These are phyloP conservation scores for Harringtonia lauricola DNA, from an alignment of 2,329 filamentous ascomycete species.

Conservation along the genomic window DNA sequence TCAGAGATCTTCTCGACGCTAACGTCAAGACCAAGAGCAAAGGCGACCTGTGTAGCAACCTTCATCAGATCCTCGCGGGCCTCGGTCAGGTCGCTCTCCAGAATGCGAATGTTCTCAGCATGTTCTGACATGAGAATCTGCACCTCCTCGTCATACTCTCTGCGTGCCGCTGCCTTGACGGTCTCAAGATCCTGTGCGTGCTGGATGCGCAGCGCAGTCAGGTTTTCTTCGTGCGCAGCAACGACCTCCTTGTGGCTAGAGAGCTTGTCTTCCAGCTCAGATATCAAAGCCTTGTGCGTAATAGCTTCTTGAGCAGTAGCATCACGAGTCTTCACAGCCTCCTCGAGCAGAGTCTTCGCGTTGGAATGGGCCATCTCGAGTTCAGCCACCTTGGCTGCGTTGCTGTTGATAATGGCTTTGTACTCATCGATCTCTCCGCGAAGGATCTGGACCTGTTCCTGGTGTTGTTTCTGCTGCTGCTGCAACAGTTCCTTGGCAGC, in stretches of 20 bases:
- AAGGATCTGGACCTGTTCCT: constrained; percentile 48
- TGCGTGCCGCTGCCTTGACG: constrained; percentile 36
- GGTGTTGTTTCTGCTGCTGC: constrained; percentile 34
- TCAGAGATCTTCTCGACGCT: constrained; percentile 58
- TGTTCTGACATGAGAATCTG: constrained; percentile 50
- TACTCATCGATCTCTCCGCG: constrained; percentile 73
- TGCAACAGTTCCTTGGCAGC: constrained; percentile 32
- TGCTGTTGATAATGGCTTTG: constrained; percentile 59
- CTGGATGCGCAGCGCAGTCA: constrained; percentile 36
- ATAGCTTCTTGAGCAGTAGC: constrained; percentile 32
- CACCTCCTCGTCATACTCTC: constrained; percentile 46
- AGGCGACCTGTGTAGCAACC: constrained; percentile 51
- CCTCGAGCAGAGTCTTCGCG: constrained; percentile 56
- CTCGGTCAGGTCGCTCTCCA: constrained; percentile 52
- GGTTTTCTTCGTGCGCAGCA: constrained; percentile 38
- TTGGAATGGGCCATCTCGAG: constrained; percentile 62
- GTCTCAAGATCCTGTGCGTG: constrained; percentile 39
- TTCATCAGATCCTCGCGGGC: constrained; percentile 57
- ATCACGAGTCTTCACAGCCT: constrained; percentile 43
- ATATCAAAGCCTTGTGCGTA: constrained; percentile 34
- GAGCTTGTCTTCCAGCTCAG: constrained; percentile 47
- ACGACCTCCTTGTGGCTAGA: constrained; percentile 47
- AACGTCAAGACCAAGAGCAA: constrained; percentile 49
- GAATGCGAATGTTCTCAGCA: constrained; percentile 38
- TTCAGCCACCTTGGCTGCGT: constrained; percentile 57